Evolutionary conservation across 352 stramenopile genomes (phyloP), one percentile per base, ranked within the genome.

Genomic region (Pythium dissimile): DNA sequence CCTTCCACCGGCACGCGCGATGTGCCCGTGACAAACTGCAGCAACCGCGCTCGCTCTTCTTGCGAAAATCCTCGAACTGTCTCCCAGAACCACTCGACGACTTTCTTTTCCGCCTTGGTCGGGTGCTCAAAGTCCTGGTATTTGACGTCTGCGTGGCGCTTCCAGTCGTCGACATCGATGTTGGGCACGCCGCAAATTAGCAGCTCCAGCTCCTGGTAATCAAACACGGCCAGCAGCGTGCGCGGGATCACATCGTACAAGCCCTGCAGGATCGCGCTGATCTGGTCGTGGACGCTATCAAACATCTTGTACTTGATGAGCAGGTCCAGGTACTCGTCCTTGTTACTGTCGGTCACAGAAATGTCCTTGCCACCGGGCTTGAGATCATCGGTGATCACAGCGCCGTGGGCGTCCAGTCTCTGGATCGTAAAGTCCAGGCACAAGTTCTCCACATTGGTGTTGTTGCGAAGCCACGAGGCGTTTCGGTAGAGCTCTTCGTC

Each of bases 151-250:
- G 85, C 91, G 67, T 97, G 82, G 20, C 66, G 64, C 63, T 89
- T 68, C 89, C 91, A 97, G 69, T 98, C 92, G 18, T 82, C 75
- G 13, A 97, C 72, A 57, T 98, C 90, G 43, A 98, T 96, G 37
- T 83, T 75, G 37, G 83, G 85, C 24, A 96, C 61, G 28, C 92
- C 97, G 38, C 88, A 96, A 10, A 99, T 80, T 26, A 99, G 73
- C 8, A 98, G 63, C 59, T 99, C 94, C 16, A 99, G 78, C 67
- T 99, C 96, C 55, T 98, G 89, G 34, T 98, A 95, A 58, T 94
- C 79, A 56, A 98, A 96, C 5, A 98, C 78, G 24, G 86, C 68
- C n/a, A 99, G 65, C 38, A 96, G 81, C 0, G 74, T 85, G 15
- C 71, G 74, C 37, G 92, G 83, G 53, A 98, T 86, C 2, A 99